These are phyloP conservation scores for Sherardia arvensis DNA, from an alignment of 257 asterid species.

Conservation along the genomic window DNA sequence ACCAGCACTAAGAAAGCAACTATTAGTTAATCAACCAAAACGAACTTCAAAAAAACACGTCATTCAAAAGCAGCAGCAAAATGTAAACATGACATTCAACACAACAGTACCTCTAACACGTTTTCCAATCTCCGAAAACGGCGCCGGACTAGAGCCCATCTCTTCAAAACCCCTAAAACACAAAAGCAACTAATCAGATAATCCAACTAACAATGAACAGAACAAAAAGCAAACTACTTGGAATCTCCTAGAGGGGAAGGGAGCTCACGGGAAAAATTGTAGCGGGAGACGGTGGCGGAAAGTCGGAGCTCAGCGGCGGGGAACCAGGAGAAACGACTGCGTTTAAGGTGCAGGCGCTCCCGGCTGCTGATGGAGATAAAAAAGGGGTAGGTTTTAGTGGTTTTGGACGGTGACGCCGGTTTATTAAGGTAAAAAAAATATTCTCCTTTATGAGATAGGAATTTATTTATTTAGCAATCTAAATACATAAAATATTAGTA, in stretches of 20 bases:
- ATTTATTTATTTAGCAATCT: no score
- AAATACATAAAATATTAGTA: no score
- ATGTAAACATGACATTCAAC: neutral
- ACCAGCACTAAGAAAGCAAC: neutral
- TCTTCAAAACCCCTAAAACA: neutral
- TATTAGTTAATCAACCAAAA: no score
- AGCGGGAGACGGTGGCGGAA: neutral
- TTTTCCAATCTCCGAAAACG: slow-evolving; percentile 68
- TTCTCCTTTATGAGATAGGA: no score
- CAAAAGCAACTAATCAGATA: neutral
- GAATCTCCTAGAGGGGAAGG: neutral
- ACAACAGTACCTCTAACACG: slow-evolving; percentile 62
- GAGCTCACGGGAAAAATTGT: neutral
- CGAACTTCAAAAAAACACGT: neutral
- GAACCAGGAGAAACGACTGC: slow-evolving; percentile 1
- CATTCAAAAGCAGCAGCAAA: no score
- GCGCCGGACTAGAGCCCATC: slow-evolving; percentile 65
- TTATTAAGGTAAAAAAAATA: neutral
- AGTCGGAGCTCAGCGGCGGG: neutral
- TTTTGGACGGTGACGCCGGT: neutral
- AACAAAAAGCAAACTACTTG: neutral
- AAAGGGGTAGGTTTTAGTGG: slow-evolving; percentile 3
- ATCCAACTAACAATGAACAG: neutral
- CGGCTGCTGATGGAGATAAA: neutral
- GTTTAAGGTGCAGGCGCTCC: neutral